Percentiles rank a stretch among this genome's conserved stretches.
Conservation (phyloP, 768 basidiomycete species). For the Pulveroboletus sp. region DNA sequence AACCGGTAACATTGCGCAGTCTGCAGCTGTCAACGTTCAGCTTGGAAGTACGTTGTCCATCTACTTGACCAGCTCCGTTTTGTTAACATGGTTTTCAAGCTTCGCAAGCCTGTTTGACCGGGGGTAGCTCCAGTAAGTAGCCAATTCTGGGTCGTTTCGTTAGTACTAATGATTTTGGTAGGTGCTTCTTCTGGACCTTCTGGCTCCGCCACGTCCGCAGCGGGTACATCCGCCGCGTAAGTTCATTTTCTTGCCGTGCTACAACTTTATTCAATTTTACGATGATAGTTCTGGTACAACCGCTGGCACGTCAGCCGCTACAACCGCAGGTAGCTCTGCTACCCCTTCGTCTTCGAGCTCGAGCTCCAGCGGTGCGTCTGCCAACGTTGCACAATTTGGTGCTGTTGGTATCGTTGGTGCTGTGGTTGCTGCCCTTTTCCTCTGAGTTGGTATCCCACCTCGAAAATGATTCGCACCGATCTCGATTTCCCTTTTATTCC, state of each 20-base stretch:
- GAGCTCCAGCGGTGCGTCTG: conserved; percentile 33
- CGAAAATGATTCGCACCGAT: conserved; percentile 20
- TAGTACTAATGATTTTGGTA: too few relatives aligned
- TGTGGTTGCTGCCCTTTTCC: conserved; percentile 37
- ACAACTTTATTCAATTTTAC: conserved; percentile 13
- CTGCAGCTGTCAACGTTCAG: conserved; percentile 50
- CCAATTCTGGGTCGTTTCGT: neutral
- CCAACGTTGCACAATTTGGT: conserved; percentile 42
- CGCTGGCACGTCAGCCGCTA: neutral
- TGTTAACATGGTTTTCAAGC: conserved; percentile 26
- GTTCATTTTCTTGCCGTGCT: neutral
- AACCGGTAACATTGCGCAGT: conserved; percentile 48
- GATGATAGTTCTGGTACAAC: neutral
- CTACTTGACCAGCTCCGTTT: neutral
- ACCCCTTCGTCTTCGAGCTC: conserved; percentile 27
- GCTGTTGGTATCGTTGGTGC: conserved; percentile 37
- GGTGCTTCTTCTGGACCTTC: neutral
- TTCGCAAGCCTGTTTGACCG: conserved; percentile 34
- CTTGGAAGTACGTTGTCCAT: conserved; percentile 44
- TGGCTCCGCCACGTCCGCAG: neutral
- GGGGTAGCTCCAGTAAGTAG: conserved; percentile 19
- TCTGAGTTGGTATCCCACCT: conserved; percentile 23
- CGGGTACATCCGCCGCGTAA: conserved; percentile 17
- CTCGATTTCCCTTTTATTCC: conserved; percentile 10
- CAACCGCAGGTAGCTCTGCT: conserved; percentile 3